A percentile compares a stretch with the other conserved stretches of the same genome.
phyloP scores from a whole-genome alignment of 2,329 filamentous ascomycete genomes.

The Aspergillus luchuensis region DNA sequence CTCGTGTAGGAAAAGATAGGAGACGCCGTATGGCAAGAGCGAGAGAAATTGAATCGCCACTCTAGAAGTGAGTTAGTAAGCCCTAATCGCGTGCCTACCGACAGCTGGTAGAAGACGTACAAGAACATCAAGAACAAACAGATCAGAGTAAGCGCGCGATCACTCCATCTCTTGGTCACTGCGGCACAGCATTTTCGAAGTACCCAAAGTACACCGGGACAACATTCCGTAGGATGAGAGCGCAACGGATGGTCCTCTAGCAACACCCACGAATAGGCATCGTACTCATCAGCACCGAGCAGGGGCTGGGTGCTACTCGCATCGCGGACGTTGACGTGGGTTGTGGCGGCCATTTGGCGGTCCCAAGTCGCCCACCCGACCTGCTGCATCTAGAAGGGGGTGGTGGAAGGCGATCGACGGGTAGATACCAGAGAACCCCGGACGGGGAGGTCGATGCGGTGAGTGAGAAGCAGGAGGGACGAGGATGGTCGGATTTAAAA shows the following conservation, averaged over 20 bases:
- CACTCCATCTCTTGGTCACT: slow-evolving; percentile 23
- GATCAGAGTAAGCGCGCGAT: slow-evolving; percentile 23
- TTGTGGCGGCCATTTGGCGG: slow-evolving; percentile 11
- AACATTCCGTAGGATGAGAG: slow-evolving; percentile 33
- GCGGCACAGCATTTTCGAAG: slow-evolving; percentile 21
- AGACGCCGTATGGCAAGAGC: slow-evolving; percentile 21
- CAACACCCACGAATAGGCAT: slow-evolving; percentile 23
- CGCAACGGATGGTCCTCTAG: slow-evolving; percentile 40
- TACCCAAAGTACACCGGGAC: slow-evolving; percentile 28
- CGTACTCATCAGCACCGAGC: slow-evolving; percentile 16
- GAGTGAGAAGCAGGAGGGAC: background rate
- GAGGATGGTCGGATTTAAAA: background rate
- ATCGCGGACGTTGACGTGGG: background rate
- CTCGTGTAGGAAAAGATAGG: slow-evolving; percentile 18
- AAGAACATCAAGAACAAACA: slow-evolving; percentile 30
- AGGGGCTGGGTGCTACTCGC: slow-evolving; percentile 3
- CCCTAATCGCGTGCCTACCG: background rate
- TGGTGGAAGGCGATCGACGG: slow-evolving; percentile 6
- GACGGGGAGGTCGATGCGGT: background rate
- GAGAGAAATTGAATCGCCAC: slow-evolving; percentile 25
- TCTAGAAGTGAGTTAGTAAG: slow-evolving; percentile 12
- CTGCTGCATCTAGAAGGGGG: background rate
- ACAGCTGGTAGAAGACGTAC: slow-evolving; percentile 15
- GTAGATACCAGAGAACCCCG: background rate
- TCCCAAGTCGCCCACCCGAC: background rate